Conservation (phyloP, 129 eudicot species). For the Saposhnikovia divaricata region DNA sequence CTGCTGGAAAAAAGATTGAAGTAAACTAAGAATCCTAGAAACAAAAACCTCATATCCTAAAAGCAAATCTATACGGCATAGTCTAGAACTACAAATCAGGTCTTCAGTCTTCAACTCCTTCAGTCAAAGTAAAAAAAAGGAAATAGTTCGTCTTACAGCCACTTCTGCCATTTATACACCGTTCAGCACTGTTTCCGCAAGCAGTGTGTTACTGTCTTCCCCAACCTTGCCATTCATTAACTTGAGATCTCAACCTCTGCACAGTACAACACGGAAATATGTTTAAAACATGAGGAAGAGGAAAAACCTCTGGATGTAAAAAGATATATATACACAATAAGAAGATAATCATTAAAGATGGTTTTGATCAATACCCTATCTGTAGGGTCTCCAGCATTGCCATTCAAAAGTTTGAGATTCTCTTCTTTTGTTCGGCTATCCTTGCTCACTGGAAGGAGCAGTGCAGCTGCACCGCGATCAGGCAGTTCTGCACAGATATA, state of each 20-base stretch:
- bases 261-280: slow-evolving; percentile 17
- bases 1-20: slow-evolving; percentile 13
- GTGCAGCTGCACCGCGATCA: slow-evolving; percentile 49
- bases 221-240: slow-evolving; percentile 67
- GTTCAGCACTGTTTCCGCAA: slow-evolving; percentile 43
- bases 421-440: slow-evolving; percentile 77
- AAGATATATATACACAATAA: not conserved
- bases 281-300: not conserved
- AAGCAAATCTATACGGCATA: not conserved
- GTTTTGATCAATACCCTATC: slow-evolving; percentile 54
- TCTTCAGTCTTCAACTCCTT: not conserved
- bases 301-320: not conserved
- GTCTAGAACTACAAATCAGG: slow-evolving; percentile 2
- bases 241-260: slow-evolving; percentile 75
- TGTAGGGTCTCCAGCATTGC: slow-evolving; percentile 72
- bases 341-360: not conserved
- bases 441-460: slow-evolving; percentile 72
- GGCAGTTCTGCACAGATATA: slow-evolving; percentile 54
- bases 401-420: slow-evolving; percentile 69
- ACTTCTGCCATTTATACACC: slow-evolving; percentile 31
- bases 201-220: slow-evolving; percentile 52
- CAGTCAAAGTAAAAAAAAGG: not conserved
- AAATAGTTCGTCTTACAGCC: not conserved
- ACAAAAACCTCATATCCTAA: not conserved
- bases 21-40: not conserved